Evolutionary conservation across 2,329 filamentous ascomycete species (phyloP), one percentile per base, ranked within the genome.

Genomic region (Alternaria novae-zelandiae): DNA sequence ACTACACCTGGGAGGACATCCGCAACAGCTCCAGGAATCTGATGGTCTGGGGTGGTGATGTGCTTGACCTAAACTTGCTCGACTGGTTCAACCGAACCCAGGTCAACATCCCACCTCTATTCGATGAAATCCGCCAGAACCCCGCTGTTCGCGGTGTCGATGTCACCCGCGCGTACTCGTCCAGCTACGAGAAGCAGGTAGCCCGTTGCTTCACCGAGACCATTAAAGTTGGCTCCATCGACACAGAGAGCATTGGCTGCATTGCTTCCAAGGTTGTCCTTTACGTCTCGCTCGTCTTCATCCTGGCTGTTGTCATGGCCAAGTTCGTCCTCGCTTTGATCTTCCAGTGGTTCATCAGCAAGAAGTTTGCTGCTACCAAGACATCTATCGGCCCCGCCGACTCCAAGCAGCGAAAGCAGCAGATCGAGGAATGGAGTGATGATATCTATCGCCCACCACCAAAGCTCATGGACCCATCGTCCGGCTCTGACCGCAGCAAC

Each of bases 361-460:
- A 91, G 70, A 90, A 90, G 67, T 98, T 95, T 76, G 94, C 91
- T 4, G 93, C 95, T 1, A 83, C 87, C 51, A 97, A 93, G 81
- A 97, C 95, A 1, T 95, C 93, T 3, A 90, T 97, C 79, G 89
- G 78, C 43, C 73, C 89, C 15, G 89, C 90, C 6, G 89, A 96
- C 78, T 88, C 90, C 69, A 94, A 95, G 79, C 91, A 94, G 82
- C 90, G 96, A 63, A 91, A 94, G 71, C 89, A 91, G 71, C 94
- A 98, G 82, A 99, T 99, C 69, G 96, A 99, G 80, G 95, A 97
- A 74, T 99, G 96, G 96, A 91, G 91, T 13, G 93, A 98, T 69
- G 96, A 99, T 76, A 99, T 99, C 73, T 98, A 99, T 80, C 91
- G 94, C 46, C 92, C 95, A 4, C 93, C 94, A 23, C 90, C 91